phyloP scores from a whole-genome alignment of 179 eudicot species.

The Heliamphora pulchella region DNA sequence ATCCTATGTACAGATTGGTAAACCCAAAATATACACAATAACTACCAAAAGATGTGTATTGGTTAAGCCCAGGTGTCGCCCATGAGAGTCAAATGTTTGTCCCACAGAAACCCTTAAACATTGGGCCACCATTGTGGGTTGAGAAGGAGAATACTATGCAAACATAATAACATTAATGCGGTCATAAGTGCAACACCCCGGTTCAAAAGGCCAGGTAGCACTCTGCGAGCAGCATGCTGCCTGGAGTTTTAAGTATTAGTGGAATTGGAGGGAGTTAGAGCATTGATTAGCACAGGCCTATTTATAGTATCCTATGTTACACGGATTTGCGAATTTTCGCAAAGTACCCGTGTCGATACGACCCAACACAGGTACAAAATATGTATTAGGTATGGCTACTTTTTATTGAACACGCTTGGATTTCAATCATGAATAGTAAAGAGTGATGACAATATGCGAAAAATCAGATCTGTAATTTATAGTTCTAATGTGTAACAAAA shows the following conservation, averaged over 20 bases:
- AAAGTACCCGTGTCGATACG: too few species aligned
- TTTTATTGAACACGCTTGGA: too few species aligned
- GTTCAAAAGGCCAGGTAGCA: not conserved
- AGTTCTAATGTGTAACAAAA: too few species aligned
- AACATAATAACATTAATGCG: not conserved
- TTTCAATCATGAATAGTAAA: too few species aligned
- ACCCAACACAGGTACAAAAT: too few species aligned
- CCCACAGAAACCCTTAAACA: not conserved
- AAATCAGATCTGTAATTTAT: too few species aligned
- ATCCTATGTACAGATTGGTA: not conserved
- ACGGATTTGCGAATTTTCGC: too few species aligned
- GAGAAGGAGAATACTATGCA: not conserved
- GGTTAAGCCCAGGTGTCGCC: not conserved
- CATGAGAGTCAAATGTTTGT: not conserved
- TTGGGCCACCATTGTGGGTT: not conserved
- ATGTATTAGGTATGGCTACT: too few species aligned
- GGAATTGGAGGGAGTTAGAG: not conserved
- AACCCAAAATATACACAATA: not conserved
- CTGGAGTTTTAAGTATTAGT: not conserved
- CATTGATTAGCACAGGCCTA: not conserved
- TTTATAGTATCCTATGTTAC: not conserved
- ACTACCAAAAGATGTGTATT: not conserved
- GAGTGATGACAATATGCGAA: too few species aligned
- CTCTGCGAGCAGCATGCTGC: not conserved
- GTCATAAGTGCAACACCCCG: not conserved